These are phyloP conservation scores for Laetiporus sulphureus DNA, from an alignment of 1,284 basidiomycete species.

Conservation along the genomic window DNA sequence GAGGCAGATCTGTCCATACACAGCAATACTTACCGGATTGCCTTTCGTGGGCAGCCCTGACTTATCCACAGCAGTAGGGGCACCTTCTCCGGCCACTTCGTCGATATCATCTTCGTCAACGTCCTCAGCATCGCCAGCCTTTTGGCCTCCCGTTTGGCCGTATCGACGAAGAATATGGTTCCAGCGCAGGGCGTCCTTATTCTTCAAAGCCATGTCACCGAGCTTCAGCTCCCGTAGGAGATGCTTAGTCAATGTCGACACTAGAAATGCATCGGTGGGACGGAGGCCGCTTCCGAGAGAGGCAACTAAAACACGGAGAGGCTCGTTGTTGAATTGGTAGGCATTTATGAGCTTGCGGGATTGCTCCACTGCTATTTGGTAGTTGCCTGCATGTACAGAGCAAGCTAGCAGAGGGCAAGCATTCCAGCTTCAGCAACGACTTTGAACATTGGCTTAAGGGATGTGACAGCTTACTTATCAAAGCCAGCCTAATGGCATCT, in stretches of 20 bases:
- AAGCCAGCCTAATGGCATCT: slow-evolving; percentile 54
- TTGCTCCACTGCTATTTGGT: slow-evolving; percentile 60
- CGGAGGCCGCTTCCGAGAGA: slow-evolving; percentile 62
- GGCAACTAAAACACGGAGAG: slow-evolving; percentile 67
- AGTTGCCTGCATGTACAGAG: slow-evolving; percentile 52
- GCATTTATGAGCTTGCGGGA: slow-evolving; percentile 64
- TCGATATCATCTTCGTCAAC: slow-evolving; percentile 29
- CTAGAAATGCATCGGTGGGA: slow-evolving; percentile 69
- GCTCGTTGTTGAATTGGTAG: slow-evolving; percentile 79
- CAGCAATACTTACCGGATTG: slow-evolving; percentile 68
- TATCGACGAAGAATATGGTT: slow-evolving; percentile 49
- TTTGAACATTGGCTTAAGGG: not conserved
- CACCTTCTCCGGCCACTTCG: slow-evolving; percentile 14
- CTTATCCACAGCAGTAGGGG: slow-evolving; percentile 13
- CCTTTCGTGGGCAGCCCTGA: slow-evolving; percentile 53
- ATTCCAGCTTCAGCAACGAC: too few species aligned
- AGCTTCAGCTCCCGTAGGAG: slow-evolving; percentile 71
- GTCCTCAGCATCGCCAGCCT: slow-evolving; percentile 29
- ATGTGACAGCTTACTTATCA: not conserved
- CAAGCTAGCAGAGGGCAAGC: slow-evolving; percentile 47
- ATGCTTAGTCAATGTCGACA: slow-evolving; percentile 74
- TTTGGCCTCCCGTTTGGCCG: slow-evolving; percentile 23
- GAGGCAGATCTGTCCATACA: slow-evolving; percentile 88
- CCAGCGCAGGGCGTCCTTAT: slow-evolving; percentile 54
- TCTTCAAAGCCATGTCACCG: slow-evolving; percentile 54